Evolutionary conservation across 352 stramenopile species (phyloP).

Genomic region (Phytophthora hybrid): DNA sequence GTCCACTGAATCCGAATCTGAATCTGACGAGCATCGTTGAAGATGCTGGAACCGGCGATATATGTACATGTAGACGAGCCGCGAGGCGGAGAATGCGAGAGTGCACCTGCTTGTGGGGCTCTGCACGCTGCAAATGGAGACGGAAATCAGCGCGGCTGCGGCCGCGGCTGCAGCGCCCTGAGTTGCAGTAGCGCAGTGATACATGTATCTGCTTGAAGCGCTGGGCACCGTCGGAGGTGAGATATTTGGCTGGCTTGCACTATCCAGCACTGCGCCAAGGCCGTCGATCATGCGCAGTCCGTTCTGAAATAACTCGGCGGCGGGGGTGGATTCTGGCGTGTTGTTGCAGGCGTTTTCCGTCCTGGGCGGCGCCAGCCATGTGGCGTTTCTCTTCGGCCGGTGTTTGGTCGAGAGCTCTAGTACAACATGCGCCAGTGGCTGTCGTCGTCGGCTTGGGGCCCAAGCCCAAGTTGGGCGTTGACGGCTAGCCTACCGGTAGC

Average conservation of each 20-base stretch:
- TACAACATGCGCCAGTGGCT: conserved; percentile 26
- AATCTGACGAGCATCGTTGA: conserved; percentile 23
- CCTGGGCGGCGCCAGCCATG: conserved; percentile 1
- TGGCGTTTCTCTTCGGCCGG: conserved; percentile 22
- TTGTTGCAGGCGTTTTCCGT: neutral
- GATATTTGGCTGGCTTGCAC: conserved; percentile 21
- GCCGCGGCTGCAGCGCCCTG: conserved; percentile 9
- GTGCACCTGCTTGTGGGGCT: neutral
- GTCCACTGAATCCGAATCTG: conserved; percentile 18
- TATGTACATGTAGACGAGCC: conserved; percentile 24
- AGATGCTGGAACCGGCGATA: conserved; percentile 28
- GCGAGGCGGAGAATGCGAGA: neutral
- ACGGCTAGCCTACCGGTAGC: neutral
- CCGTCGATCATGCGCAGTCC: neutral
- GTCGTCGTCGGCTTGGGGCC: conserved; percentile 8
- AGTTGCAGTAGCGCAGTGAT: conserved; percentile 31
- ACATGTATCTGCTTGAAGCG: conserved; percentile 1
- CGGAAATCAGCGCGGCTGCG: conserved; percentile 29
- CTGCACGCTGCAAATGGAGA: conserved; percentile 1
- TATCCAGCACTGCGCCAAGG: conserved; percentile 21
- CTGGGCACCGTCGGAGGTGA: conserved; percentile 3
- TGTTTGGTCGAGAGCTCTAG: conserved; percentile 23
- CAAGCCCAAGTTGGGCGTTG: neutral
- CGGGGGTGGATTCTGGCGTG: conserved; percentile 32
- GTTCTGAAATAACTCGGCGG: conserved; percentile 14